Conservation (phyloP, 2,329 filamentous ascomycete species). For the Fusarium sp. region DNA sequence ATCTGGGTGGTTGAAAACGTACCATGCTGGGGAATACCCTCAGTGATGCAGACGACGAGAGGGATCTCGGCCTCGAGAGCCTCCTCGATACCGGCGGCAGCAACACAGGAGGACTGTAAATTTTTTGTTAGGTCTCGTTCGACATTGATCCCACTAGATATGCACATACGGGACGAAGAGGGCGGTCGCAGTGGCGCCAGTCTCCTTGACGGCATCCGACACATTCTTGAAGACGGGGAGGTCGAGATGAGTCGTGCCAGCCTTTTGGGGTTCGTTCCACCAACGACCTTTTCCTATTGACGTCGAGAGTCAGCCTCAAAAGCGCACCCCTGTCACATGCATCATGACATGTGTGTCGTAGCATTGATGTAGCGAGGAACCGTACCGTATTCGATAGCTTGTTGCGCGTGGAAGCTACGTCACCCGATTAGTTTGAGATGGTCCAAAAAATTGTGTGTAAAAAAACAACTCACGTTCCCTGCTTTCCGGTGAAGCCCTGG, state of each 20-base stretch:
- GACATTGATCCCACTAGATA: background rate
- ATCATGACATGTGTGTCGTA: slow-evolving; percentile 42
- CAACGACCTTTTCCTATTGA: slow-evolving; percentile 90
- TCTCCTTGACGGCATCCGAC: slow-evolving; percentile 87
- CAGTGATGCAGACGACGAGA: slow-evolving; percentile 96
- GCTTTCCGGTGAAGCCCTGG: slow-evolving; percentile 98
- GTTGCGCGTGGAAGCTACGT: slow-evolving; percentile 91
- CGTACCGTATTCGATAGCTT: slow-evolving; percentile 98
- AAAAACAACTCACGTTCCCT: slow-evolving; percentile 80
- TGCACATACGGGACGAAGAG: slow-evolving; percentile 90
- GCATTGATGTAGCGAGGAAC: slow-evolving; percentile 33
- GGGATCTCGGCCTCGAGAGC: slow-evolving; percentile 93
- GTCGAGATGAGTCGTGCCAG: slow-evolving; percentile 87
- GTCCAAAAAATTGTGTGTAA: background rate
- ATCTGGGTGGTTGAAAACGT: slow-evolving; percentile 51
- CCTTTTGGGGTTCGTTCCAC: slow-evolving; percentile 99
- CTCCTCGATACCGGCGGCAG: slow-evolving; percentile 96
- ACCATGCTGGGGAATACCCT: slow-evolving; percentile 98
- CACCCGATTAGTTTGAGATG: slow-evolving; percentile 25
- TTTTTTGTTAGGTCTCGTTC: slow-evolving; percentile 19
- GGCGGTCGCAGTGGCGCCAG: slow-evolving; percentile 89
- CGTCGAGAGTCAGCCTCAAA: slow-evolving; percentile 41
- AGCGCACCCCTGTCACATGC: slow-evolving; percentile 39
- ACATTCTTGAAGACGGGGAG: slow-evolving; percentile 95
- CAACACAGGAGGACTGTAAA: slow-evolving; percentile 81